These are phyloP conservation scores for Solanum rostratum DNA, from an alignment of 257 asterid species.

Conservation along the genomic window DNA sequence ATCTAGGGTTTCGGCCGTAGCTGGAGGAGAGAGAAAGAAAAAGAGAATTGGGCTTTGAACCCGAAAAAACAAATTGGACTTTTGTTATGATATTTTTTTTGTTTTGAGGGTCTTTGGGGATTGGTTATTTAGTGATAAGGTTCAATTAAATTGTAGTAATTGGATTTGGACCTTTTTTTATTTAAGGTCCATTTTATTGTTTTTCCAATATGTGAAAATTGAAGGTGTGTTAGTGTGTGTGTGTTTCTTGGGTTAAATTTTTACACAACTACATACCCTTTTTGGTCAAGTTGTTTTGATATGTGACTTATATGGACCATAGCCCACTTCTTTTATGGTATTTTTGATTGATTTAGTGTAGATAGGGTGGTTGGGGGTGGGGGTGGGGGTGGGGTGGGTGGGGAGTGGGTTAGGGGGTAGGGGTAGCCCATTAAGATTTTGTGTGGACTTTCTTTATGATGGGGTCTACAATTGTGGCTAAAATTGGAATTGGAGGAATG, in stretches of 20 bases:
- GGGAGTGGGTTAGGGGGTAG: background rate
- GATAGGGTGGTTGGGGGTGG: background rate
- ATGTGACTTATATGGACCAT: background rate
- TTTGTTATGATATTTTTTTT: background rate
- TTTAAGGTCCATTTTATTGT: slow-evolving; percentile 43
- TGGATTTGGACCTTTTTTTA: slow-evolving; percentile 66
- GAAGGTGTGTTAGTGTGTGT: background rate
- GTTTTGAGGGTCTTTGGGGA: background rate
- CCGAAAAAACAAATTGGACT: slow-evolving; percentile 49
- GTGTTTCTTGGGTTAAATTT: background rate
- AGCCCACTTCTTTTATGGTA: background rate
- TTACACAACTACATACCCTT: background rate
- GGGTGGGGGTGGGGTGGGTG: no score
- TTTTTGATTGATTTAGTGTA: background rate
- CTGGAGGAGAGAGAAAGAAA: slow-evolving; percentile 19
- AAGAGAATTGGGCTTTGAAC: slow-evolving; percentile 62
- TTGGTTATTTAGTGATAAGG: slow-evolving; percentile 31
- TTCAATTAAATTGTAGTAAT: slow-evolving; percentile 27
- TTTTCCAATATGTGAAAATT: background rate
- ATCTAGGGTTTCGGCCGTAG: slow-evolving; percentile 51
- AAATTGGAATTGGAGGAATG: background rate
- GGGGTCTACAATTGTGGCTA: background rate
- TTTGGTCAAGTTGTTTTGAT: background rate
- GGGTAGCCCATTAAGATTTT: background rate
- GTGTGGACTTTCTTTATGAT: background rate